Evolutionary conservation across 1,284 basidiomycete genomes (phyloP), one percentile per base, ranked within the genome.

Genomic region (Trametes hirsuta): DNA sequence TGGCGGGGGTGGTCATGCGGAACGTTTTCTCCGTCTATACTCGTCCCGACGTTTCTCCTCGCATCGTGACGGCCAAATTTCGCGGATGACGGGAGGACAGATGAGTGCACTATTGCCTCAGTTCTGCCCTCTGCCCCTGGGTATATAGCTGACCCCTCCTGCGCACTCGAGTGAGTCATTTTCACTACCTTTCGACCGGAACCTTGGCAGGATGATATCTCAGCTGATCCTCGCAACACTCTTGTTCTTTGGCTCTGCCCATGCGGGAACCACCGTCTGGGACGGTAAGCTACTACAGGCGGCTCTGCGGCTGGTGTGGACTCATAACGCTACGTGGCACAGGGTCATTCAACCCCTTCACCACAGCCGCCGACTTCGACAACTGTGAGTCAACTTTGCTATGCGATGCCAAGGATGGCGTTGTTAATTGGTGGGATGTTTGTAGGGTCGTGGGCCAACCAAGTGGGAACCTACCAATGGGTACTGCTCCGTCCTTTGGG

Each of bases 401-500:
- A 18, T 15, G 14, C 41, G 9, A 30, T 58, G 46, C 55, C 42
- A 47, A 40, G 34, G 22, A 22, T 15, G 22, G 6, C 15, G 10
- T 22, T 37, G 61, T 42, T 54, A 3, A 21, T n/a, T 5, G 30
- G 4, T n/a, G 41, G 22, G 18, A 14, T 15, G 18, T 24, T 34
- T 25, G 18, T 58, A 85, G 84, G 84, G 84, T 82, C 81, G 12
- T 86, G 81, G 81, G 74, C 80, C n/a, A 80, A 78, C 71, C 72
- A 83, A 72, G 81, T 84, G 48, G 83, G 81, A 37, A 72, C 77
- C 50, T 86, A 85, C 70, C 85, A 86, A 76, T 86, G 84, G 83
- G 81, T 81, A 66, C 18, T 6, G 2, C 0, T 4, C 15, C 3
- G 39, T 14, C 11, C 5, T n/a, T 24, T n/a, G 14, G 24, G 21